These are phyloP conservation scores for Blastocystis hominis DNA, from an alignment of 352 stramenopile genomes.

Conservation along the genomic window DNA sequence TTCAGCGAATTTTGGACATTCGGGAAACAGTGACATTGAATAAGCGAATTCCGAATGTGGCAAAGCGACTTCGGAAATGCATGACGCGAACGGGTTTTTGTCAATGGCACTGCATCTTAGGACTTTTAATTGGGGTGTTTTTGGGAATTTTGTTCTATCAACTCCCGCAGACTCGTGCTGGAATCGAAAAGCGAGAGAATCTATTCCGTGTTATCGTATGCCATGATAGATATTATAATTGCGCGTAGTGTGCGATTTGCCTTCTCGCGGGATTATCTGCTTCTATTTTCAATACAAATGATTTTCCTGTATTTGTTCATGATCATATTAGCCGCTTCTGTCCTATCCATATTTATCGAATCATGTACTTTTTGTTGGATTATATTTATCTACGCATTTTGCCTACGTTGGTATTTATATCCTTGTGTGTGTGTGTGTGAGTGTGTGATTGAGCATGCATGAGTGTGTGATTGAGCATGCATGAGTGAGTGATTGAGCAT, in stretches of 20 bases:
- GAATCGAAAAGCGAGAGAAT: constrained; percentile 43
- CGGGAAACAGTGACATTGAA: constrained; percentile 8
- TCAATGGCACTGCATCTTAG: not conserved
- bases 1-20: not conserved
- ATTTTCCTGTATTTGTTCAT: constrained; percentile 38
- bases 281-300: constrained; percentile 22
- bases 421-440: not conserved
- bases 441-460: too few species aligned
- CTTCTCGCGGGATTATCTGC: constrained; percentile 2
- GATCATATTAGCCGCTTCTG: constrained; percentile 34
- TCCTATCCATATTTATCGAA: constrained; percentile 45
- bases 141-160: constrained; percentile 1
- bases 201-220: constrained; percentile 21
- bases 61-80: not conserved
- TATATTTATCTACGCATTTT: not conserved
- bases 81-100: constrained; percentile 4
- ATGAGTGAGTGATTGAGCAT: too few species aligned
- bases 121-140: not conserved
- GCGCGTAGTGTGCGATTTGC: not conserved
- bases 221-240: not conserved
- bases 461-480: too few species aligned
- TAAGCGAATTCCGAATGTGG: not conserved
- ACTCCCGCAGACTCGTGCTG: not conserved
- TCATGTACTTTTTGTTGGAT: constrained; percentile 23
- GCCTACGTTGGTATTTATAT: constrained; percentile 18